Evolutionary conservation across 2,329 filamentous ascomycete species (phyloP).

Genomic region (Fusarium newnesense): DNA sequence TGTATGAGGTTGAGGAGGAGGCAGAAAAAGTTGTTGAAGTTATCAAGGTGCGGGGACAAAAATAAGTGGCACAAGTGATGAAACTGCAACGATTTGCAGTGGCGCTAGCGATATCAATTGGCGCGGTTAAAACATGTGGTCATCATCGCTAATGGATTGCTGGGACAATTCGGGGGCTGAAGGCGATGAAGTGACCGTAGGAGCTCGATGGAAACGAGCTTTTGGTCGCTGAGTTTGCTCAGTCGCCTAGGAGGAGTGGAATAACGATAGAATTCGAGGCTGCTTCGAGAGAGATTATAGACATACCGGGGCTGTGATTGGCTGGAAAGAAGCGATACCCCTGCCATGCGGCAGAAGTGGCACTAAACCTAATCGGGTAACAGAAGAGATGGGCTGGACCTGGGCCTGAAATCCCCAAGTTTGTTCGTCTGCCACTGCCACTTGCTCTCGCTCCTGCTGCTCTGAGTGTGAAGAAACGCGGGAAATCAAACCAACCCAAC

Average conservation of each 20-base stretch:
- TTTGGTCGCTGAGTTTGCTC: constrained; percentile 35
- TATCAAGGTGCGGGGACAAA: constrained; percentile 12
- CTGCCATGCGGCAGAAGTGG: constrained; percentile 16
- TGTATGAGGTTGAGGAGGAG: not conserved
- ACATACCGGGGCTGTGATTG: constrained; percentile 10
- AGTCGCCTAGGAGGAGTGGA: constrained; percentile 30
- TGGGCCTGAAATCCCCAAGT: constrained; percentile 27
- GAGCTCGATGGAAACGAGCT: constrained; percentile 25
- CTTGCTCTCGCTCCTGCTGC: not conserved
- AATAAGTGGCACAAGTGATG: constrained; percentile 7
- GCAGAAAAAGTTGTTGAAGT: constrained; percentile 12
- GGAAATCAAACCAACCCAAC: constrained; percentile 46
- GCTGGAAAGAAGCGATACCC: constrained; percentile 8
- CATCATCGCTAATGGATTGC: not conserved
- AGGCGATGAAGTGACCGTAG: constrained; percentile 8
- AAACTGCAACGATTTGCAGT: not conserved
- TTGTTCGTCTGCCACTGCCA: constrained; percentile 7
- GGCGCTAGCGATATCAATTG: not conserved
- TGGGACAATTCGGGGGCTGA: constrained; percentile 18
- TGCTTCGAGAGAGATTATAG: constrained; percentile 20
- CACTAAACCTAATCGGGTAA: constrained; percentile 28
- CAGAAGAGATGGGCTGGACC: constrained; percentile 22
- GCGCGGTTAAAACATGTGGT: not conserved
- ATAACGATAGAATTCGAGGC: constrained; percentile 28
- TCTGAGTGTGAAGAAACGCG: constrained; percentile 32